Base-by-base conservation (phyloP, 371 early-diverging fungal species). In the Mucor plumbeus region DNA sequence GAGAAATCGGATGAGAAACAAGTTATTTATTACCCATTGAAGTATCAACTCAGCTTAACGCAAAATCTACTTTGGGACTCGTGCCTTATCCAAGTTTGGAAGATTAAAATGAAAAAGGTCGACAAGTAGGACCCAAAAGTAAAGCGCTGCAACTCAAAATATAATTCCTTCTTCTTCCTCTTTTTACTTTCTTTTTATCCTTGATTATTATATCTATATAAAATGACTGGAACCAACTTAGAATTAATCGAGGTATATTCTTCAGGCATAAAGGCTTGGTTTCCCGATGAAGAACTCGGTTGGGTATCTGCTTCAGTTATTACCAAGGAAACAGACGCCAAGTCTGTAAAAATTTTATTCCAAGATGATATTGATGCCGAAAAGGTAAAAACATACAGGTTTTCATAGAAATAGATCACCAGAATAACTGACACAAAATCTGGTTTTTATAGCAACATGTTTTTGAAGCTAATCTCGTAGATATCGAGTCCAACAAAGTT, bases 181-280 rank as follows among this genome's bases (percentile, higher is more conserved):
- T 60, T 44, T 60, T 41, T 21, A 38, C 11, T 41, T 39, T 38
- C 35, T 57, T 36, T 36, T 36, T 21, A 11, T 39, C 44, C 33
- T 7, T 9, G 31, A 38, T 38, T 10, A 53, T 38, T 55, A 7
- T 35, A 10, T 35, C 38, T 43, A 26, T 7, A 26, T 31, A 43
- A 57, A 21, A 72, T 68, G 68, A 57, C 64, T 33, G 26, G 36
- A 57, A 21, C 33, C 39, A 72, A 68, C 40, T 41, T 67, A 39
- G 72, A 72, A 15, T 43, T 73, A 44, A 56, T 81, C 26, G 85
- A 88, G 33, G 76, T 87, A 13, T 91, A 90, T 78, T 80, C 85
- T 58, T 77, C 84, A 63, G 94, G 91, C 47, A 88, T 88, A 62
- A 83, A 88, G 77, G 96, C 94, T 47, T 97, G 96, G 96, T 93